Percentiles rank a stretch among this genome's conserved stretches.
These are phyloP conservation scores for Boletus pseudo-olivaceus DNA, from an alignment of 768 basidiomycete species.

Conservation along the genomic window DNA sequence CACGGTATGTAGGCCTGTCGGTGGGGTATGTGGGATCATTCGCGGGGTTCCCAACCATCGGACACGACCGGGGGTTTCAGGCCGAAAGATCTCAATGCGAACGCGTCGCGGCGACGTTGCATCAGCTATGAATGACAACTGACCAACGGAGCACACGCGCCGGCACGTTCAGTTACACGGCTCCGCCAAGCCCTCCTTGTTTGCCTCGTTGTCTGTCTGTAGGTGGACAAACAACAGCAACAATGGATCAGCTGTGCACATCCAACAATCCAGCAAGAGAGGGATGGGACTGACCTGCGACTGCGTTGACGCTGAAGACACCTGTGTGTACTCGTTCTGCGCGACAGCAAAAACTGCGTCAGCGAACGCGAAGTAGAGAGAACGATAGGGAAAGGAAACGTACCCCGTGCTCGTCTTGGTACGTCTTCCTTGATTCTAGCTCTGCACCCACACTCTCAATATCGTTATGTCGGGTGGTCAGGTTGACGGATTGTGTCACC, in stretches of 20 bases:
- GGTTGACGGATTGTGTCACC: slow-evolving; percentile 16
- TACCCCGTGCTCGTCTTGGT: slow-evolving; percentile 11
- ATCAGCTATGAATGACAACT: neutral
- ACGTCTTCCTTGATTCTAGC: slow-evolving; percentile 18
- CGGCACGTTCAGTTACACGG: neutral
- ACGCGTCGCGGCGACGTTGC: neutral
- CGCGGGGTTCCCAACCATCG: no score
- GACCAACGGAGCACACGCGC: neutral
- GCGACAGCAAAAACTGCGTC: neutral
- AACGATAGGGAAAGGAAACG: neutral
- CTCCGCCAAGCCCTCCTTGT: slow-evolving; percentile 4
- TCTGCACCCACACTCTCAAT: slow-evolving; percentile 4
- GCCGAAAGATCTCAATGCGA: neutral
- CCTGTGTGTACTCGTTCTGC: slow-evolving; percentile 16
- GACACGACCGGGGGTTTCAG: neutral
- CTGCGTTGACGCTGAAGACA: slow-evolving; percentile 15
- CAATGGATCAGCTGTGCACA: neutral
- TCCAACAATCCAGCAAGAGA: neutral
- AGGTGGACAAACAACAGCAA: neutral
- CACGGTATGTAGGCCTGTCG: neutral
- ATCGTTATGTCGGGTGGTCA: slow-evolving; percentile 1
- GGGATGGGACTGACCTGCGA: slow-evolving; percentile 14
- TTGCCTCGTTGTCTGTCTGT: neutral
- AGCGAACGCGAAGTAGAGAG: neutral
- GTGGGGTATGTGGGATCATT: no score